Evolutionary conservation across 495 filamentous ascomycete species (phyloP), one percentile per base, ranked within the genome.

Genomic region (Emericellopsis terricola): DNA sequence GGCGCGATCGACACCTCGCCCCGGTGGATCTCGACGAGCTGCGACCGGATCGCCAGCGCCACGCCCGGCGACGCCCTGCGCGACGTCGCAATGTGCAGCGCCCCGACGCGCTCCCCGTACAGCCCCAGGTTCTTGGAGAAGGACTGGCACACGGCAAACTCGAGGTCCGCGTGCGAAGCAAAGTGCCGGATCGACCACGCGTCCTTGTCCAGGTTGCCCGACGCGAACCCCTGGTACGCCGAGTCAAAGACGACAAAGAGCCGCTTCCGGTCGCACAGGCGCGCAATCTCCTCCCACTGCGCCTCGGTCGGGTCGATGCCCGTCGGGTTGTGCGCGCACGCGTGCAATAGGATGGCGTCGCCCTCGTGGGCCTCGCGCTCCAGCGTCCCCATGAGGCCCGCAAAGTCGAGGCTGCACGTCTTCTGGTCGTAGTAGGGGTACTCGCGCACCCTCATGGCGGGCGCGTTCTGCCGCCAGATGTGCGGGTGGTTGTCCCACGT

Each of bases 101-200:
- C 57, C 37, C 64, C 62, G 27, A 60, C 51, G 16, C 63, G 59
- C 51, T 68, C 56, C 28, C 63, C 63, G 41, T 70, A 70, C 20
- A 70, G 54, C 28, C 66, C 66, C 37, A 70, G 62, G 49, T 64
- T 70, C 52, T 70, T 70, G 14, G 66, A 61, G 49, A 69, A 68
- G 20, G 59, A 64, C 44, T 67, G 57, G 6, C 57, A 59, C 15
- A 68, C 58, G 26, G 57, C 61, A 46, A 65, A 57, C 44, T 65
- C 42, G 55, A 67, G 33, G 1, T 6, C 15, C 6, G 7, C 38
- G 16, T 27, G 43, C 6, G 45, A 42, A 1, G 46, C 31, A 49
- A 67, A 68, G 44, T 67, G 60, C 29, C 62, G 57, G 4, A 70
- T 56, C 1, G 64, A 57, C 64, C 64, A 69, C 33, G 64, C 62